These are phyloP conservation scores for Teunomyces tritomae DNA, from an alignment of 805 yeast genomes.

Conservation along the genomic window DNA sequence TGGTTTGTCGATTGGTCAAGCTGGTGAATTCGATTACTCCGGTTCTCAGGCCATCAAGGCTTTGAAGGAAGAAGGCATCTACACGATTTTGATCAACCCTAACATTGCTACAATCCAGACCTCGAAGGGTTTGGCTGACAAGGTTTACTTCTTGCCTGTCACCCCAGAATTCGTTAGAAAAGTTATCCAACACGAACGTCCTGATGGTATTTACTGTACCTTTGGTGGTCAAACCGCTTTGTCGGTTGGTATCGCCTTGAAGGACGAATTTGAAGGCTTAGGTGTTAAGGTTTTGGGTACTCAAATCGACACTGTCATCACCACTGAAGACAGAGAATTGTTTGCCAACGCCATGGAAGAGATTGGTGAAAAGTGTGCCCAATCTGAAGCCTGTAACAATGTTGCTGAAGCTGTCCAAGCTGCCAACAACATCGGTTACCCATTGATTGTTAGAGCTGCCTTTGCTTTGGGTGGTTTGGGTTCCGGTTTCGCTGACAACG, in stretches of 20 bases:
- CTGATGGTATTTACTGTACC: slow-evolving; percentile 95
- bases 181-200: slow-evolving; percentile 90
- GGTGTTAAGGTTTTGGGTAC: slow-evolving; percentile 97
- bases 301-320: slow-evolving; percentile 90
- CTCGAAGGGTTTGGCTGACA: slow-evolving; percentile 95
- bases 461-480: slow-evolving; percentile 97
- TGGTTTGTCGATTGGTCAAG: slow-evolving; percentile 98
- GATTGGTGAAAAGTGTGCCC: slow-evolving; percentile 93
- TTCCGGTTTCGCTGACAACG: slow-evolving; percentile 93
- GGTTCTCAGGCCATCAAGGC: slow-evolving; percentile 99
- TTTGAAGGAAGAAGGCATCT: slow-evolving; percentile 94
- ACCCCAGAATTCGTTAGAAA: slow-evolving; percentile 95
- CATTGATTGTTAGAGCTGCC: slow-evolving; percentile 96
- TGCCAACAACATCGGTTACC: slow-evolving; percentile 85
- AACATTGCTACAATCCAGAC: slow-evolving; percentile 98
- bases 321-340: slow-evolving; percentile 97
- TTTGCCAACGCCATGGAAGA: slow-evolving; percentile 94
- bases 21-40: slow-evolving; percentile 98
- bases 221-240: slow-evolving; percentile 99
- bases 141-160: slow-evolving; percentile 97
- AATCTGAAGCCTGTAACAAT: slow-evolving; percentile 79
- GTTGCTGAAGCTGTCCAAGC: slow-evolving; percentile 83
- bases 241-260: slow-evolving; percentile 90
- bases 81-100: slow-evolving; percentile 93
- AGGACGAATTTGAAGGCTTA: slow-evolving; percentile 88